These are phyloP conservation scores for Viola pubescens DNA, from an alignment of 441 rosid species.

Conservation along the genomic window DNA sequence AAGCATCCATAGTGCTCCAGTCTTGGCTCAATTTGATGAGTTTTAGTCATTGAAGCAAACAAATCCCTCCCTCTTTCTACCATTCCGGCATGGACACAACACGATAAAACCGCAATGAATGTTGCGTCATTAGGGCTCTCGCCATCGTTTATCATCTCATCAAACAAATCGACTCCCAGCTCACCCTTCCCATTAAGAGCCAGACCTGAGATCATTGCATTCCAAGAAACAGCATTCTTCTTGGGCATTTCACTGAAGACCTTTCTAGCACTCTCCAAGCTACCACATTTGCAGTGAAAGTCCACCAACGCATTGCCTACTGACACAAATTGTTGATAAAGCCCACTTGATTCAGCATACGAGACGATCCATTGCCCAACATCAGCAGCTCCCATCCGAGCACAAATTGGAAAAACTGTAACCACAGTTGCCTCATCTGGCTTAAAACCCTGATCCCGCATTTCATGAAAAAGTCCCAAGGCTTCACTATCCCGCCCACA, in stretches of 20 bases:
- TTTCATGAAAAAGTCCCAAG: constrained; percentile 46
- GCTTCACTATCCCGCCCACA: constrained; percentile 58
- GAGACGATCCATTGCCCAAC: constrained; percentile 49
- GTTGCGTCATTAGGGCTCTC: constrained; percentile 50
- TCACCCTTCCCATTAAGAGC: constrained; percentile 61
- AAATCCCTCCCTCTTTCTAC: constrained; percentile 35
- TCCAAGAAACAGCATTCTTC: constrained; percentile 63
- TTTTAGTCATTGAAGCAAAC: constrained; percentile 45
- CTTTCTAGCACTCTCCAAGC: constrained; percentile 38
- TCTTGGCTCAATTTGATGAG: constrained; percentile 42
- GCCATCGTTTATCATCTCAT: constrained; percentile 49
- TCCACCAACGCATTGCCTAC: constrained; percentile 68
- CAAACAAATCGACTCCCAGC: constrained; percentile 47
- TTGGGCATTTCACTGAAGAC: constrained; percentile 42
- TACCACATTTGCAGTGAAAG: constrained; percentile 64
- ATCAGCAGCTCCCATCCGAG: constrained; percentile 47
- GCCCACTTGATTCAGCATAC: constrained; percentile 42
- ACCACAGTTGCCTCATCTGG: constrained; percentile 76
- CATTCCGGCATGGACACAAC: constrained; percentile 65
- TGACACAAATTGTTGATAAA: constrained; percentile 29
- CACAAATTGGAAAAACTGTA: constrained; percentile 52
- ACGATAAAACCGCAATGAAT: constrained; percentile 50
- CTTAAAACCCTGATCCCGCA: constrained; percentile 48
- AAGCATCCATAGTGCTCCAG: constrained; percentile 71
- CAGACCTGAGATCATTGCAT: constrained; percentile 55